Evolutionary conservation across 495 filamentous ascomycete genomes (phyloP), one percentile per base, ranked within the genome.

Genomic region (Geopyxis carbonaria): DNA sequence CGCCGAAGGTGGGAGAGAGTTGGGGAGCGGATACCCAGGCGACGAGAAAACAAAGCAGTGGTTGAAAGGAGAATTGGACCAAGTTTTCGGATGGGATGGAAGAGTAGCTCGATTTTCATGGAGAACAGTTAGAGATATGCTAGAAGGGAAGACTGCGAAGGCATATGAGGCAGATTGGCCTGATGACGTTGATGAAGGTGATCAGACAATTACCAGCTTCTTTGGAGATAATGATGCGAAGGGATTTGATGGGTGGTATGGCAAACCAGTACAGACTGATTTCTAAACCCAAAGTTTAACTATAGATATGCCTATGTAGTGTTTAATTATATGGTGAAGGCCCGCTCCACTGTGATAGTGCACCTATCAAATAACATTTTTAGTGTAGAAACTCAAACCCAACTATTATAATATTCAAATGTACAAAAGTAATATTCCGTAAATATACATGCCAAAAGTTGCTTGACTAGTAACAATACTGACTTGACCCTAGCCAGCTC

Each of bases 11-110:
- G 36, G 25, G 5, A 44, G 45, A 5, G 51, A 38, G 33, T 91
- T 91, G 81, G 89, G 89, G 0, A 84, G 77, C 10, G 89, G 89
- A 2, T 97, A 97, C 58, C 89, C 89, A 3, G 85, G 80, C 0
- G 91, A 95, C 62, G 73, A 70, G 22, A 72, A 78, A 44, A 86
- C 81, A 50, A 72, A 77, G 13, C 57, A 57, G 9, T 97, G 91
- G 89, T 46, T 97, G 40, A 78, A 73, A 59, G 61, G 57, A 25
- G 82, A 81, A 46, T 93, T 93, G 77, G 76, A 97, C 45, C 80
- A 80, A 10, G 64, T 94, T 0, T 97, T 95, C 63, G 89, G 89
- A 10, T 97, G 91, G 91, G 82, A 84, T 1, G 73, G 68, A 15
- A 34, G 40, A 24, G 83, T 93, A 60, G 86, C 80, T 52, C 67